These are phyloP conservation scores for Parietichytrium sp. DNA, from an alignment of 108 stramenopile genomes.

Conservation along the genomic window DNA sequence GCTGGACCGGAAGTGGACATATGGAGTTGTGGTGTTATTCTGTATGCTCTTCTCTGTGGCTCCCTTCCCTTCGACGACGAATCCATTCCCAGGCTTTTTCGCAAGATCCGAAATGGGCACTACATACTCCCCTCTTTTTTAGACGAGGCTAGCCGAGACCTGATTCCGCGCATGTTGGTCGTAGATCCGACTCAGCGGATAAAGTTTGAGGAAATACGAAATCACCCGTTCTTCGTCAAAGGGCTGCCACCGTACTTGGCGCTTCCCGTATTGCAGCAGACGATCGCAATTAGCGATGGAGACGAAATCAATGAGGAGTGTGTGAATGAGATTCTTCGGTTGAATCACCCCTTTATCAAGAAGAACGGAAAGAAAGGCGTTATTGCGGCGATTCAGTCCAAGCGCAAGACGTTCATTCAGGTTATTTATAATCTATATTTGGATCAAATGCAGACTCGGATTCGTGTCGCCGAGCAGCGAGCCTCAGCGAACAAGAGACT, in stretches of 20 bases:
- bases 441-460: background rate
- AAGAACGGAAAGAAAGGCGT: background rate
- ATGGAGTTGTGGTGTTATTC: constrained; percentile 97
- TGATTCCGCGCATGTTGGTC: constrained; percentile 96
- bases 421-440: constrained; percentile 26
- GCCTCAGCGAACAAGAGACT: background rate
- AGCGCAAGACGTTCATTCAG: background rate
- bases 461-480: background rate
- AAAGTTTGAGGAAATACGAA: constrained; percentile 92
- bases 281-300: background rate
- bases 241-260: constrained; percentile 93
- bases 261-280: constrained; percentile 48
- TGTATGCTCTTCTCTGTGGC: constrained; percentile 97
- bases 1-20: constrained; percentile 98
- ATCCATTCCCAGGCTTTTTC: constrained; percentile 95
- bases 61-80: constrained; percentile 98
- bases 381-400: background rate
- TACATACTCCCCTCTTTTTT: constrained; percentile 92
- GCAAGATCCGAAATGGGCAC: constrained; percentile 98
- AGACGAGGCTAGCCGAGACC: constrained; percentile 83
- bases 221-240: constrained; percentile 96
- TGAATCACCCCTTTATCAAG: constrained; percentile 26
- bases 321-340: background rate
- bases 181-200: constrained; percentile 99
- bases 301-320: background rate